Evolutionary conservation across 495 filamentous ascomycete genomes (phyloP), one percentile per base, ranked within the genome.

Genomic region (Penicillium arizonense): DNA sequence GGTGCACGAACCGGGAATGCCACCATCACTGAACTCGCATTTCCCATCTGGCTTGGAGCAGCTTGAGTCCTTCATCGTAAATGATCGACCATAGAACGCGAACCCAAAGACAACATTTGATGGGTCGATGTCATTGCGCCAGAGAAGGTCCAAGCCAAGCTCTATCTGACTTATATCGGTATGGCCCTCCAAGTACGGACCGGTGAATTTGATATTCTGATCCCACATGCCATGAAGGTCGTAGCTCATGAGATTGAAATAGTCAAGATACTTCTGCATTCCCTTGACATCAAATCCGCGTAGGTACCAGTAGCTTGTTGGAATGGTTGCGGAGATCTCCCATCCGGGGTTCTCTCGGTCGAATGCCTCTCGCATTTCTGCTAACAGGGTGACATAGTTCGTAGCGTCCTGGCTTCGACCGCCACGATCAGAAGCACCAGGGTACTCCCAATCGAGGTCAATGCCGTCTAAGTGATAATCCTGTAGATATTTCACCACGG

Each of bases 201-300:
- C 69, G 1, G 28, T 72, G 47, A 18, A 64, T 21, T 50, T 50
- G 48, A 12, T 55, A 14, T 38, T 56, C 11, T 11, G 6, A 16
- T 61, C 54, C 58, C 54, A 74, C 7, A 44, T 50, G 2, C 72
- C 70, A 44, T 70, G 66, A 1, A 76, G 52, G 55, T 73, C 61
- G 43, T 79, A 80, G 6, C 68, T 59, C 77, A 82, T 79, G 54
- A 74, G 67, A 14, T 71, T 72, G 47, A 81, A 74, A 14, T 59
- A 81, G 47, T 81, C 73, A 8, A 78, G 59, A 44, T 69, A 62
- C 2, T 48, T 48, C 20, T 66, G 63, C 63, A 82, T 63, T 0
- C 44, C 63, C 28, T 59, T 64, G 28, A 70, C 50, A 42, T 79
- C 67, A 35, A 77, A 77, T 2, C 63, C 39, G 36, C 62, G 66